phyloP scores from a whole-genome alignment of 73 alveolate species.

The Breviolum minutum region DNA sequence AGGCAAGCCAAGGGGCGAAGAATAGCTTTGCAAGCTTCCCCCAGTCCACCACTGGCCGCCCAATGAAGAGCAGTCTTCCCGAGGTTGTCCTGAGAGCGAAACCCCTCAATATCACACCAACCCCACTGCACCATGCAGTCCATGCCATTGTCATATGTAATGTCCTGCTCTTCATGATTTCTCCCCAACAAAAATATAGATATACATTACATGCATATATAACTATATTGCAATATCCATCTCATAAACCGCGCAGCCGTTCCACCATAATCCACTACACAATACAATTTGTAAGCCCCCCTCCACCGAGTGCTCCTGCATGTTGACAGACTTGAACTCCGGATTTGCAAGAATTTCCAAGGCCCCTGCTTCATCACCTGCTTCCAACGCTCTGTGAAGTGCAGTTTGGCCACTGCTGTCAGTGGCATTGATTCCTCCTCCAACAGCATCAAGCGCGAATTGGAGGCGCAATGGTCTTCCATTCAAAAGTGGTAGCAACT shows the following conservation, averaged over 20 bases:
- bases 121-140: neutral
- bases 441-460: neutral
- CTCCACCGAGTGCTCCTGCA: conserved; percentile 29
- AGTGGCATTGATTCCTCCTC: conserved; percentile 12
- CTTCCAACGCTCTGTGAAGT: conserved; percentile 26
- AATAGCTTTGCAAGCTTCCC: conserved; percentile 51
- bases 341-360: conserved; percentile 51
- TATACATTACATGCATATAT: neutral
- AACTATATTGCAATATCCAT: no score
- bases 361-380: conserved; percentile 45
- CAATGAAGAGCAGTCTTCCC: conserved; percentile 75
- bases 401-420: conserved; percentile 63
- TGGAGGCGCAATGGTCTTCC: conserved; percentile 57
- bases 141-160: neutral
- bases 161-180: no score
- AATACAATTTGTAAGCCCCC: neutral
- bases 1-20: neutral
- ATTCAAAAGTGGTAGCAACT: conserved; percentile 28
- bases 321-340: conserved; percentile 22
- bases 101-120: neutral
- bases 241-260: neutral
- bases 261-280: neutral
- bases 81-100: neutral
- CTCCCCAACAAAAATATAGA: no score
- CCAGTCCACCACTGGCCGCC: conserved; percentile 83